Evolutionary conservation across 805 yeast species (phyloP), one percentile per base, ranked within the genome.

Genomic region (Barnettozyma siamensis): DNA sequence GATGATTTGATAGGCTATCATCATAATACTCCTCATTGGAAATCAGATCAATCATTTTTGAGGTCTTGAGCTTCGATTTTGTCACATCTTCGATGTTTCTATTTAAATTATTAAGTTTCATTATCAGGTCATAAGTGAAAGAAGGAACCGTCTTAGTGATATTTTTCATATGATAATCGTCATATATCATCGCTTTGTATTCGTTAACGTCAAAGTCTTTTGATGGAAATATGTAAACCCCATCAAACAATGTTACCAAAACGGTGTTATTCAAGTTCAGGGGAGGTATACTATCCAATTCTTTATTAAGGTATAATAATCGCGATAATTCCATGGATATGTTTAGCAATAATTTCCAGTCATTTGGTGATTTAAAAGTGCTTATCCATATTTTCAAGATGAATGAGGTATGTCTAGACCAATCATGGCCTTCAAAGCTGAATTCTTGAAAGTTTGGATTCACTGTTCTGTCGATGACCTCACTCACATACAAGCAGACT

Each of bases 101-200:
- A 13, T 65, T 63, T 12, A 65, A 47, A 24, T 67, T 67, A 37
- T 66, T 66, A 43, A 69, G 40, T 38, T 66, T 68, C 72, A 69
- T 66, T 11, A 66, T 57, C 21, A 63, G 65, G 41, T 68, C 73
- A 46, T 62, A 69, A 0, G 65, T 53, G 40, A 69, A 58, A 1
- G 67, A 57, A 9, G 35, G 39, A 5, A 42, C 42, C 8, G 27
- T 38, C 47, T 20, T 26, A 32, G 9, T 21, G 36, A 15, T 35
- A 35, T 7, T 38, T 18, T 30, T 41, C 38, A 42, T 3, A 13
- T 24, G n/a, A 15, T 11, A 24, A 6, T 35, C 45, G 24, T 35
- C 37, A 13, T 35, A 29, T 31, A 48, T 41, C 12, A 23, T 21
- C 1, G 33, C n/a, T 24, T 30, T 33, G 33, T 54, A 52, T 16